phyloP scores from a whole-genome alignment of 208 protist species.

The Wallacemonas collosoma region DNA sequence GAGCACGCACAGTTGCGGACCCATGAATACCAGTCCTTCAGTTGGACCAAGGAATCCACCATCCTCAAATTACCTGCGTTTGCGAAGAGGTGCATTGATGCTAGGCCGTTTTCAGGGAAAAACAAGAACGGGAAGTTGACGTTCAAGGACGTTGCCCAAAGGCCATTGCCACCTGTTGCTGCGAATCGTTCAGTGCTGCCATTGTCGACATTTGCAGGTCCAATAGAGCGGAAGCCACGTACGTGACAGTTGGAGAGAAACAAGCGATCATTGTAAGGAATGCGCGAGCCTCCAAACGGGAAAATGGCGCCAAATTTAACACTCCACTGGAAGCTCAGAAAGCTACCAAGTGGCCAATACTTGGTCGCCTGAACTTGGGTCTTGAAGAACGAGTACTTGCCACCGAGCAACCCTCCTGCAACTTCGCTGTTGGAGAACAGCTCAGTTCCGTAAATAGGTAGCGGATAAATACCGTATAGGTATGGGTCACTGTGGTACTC shows the following conservation, averaged over 20 bases:
- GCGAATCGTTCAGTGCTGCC: constrained; percentile 47
- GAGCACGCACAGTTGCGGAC: constrained; percentile 71
- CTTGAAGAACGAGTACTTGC: constrained; percentile 69
- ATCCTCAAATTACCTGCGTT: constrained; percentile 79
- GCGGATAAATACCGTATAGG: constrained; percentile 84
- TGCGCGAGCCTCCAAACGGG: constrained; percentile 51
- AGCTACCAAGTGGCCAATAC: constrained; percentile 71
- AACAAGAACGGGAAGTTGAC: constrained; percentile 86
- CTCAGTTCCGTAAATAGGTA: constrained; percentile 69
- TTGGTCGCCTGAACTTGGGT: constrained; percentile 69
- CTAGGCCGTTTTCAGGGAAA: constrained; percentile 81
- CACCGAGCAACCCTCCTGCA: constrained; percentile 55
- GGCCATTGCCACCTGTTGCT: constrained; percentile 80
- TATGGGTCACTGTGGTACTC: constrained; percentile 74
- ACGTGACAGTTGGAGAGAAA: constrained; percentile 83
- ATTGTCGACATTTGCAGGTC: constrained; percentile 72
- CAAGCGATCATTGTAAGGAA: constrained; percentile 84
- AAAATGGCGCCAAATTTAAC: constrained; percentile 67
- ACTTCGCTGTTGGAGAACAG: constrained; percentile 63
- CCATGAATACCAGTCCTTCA: constrained; percentile 55
- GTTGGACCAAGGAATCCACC: constrained; percentile 40
- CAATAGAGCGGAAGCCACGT: constrained; percentile 76
- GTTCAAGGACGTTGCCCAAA: constrained; percentile 80
- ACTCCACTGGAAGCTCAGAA: constrained; percentile 80
- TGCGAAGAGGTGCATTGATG: constrained; percentile 83